These are phyloP conservation scores for Vigna radiata DNA, from an alignment of 306 rosid genomes.

Conservation along the genomic window DNA sequence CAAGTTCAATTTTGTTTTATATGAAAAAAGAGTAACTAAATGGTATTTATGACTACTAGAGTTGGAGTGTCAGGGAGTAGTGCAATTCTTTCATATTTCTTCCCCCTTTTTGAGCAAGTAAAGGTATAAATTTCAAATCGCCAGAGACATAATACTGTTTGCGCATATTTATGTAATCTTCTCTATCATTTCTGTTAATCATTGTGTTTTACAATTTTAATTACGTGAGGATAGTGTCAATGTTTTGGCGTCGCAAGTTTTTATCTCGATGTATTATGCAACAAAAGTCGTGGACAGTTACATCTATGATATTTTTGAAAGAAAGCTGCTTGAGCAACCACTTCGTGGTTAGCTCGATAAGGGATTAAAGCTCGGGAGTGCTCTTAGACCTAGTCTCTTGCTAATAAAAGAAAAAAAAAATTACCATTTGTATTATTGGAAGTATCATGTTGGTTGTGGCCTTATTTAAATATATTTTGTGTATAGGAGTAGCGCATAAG, in stretches of 20 bases:
- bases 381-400: constrained; percentile 20
- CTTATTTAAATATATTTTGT: constrained; percentile 34
- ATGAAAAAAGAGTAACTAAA: neutral
- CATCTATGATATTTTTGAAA: neutral
- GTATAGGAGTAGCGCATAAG: constrained; percentile 73
- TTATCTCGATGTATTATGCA: neutral
- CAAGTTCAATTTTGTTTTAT: constrained; percentile 12
- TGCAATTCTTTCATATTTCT: neutral
- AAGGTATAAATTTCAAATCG: constrained; percentile 9
- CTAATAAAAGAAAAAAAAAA: neutral
- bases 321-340: constrained; percentile 30
- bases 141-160: neutral
- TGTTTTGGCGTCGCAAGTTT: constrained; percentile 5
- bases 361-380: constrained; percentile 14
- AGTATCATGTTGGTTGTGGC: constrained; percentile 25
- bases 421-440: constrained; percentile 32
- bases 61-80: neutral
- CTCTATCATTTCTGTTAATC: constrained; percentile 24
- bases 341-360: neutral
- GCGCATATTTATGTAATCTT: constrained; percentile 24
- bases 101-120: neutral
- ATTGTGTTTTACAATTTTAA: constrained; percentile 11
- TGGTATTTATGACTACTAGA: constrained; percentile 10
- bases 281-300: constrained; percentile 3
- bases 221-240: neutral